Evolutionary conservation across 257 asterid species (phyloP).

Genomic region (Jacaranda mimosifolia): DNA sequence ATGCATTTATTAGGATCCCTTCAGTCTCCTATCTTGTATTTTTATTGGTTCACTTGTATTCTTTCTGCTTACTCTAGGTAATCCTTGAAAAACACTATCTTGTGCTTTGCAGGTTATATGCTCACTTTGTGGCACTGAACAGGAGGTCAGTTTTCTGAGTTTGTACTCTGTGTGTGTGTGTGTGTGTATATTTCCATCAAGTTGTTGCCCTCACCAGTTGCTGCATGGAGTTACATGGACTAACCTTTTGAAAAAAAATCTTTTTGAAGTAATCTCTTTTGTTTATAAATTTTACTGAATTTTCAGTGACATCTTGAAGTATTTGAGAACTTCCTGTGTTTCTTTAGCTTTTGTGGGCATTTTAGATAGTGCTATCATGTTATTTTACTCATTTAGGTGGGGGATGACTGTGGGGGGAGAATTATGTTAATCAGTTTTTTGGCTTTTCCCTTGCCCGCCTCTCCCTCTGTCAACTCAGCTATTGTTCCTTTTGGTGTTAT

Average conservation of each 20-base stretch:
- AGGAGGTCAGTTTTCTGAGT: slow-evolving; percentile 65
- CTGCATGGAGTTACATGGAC: background rate
- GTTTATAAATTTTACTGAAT: background rate
- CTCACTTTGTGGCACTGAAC: slow-evolving; percentile 85
- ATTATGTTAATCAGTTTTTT: background rate
- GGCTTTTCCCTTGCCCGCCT: background rate
- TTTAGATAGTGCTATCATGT: background rate
- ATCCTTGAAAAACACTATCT: slow-evolving; percentile 15
- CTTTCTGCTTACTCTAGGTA: slow-evolving; percentile 19
- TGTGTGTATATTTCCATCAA: slow-evolving; percentile 9
- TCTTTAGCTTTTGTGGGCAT: background rate
- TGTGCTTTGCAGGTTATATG: slow-evolving; percentile 69
- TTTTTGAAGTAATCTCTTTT: background rate
- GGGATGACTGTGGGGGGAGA: slow-evolving; percentile 18
- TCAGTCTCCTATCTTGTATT: background rate
- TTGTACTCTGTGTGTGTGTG: background rate
- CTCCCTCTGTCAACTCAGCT: background rate
- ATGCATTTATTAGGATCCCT: slow-evolving; percentile 17
- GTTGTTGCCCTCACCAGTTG: background rate
- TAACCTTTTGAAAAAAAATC: background rate
- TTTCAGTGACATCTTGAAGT: slow-evolving; percentile 7
- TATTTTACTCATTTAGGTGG: background rate
- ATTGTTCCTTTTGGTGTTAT: slow-evolving; percentile 11
- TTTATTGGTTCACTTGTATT: background rate
- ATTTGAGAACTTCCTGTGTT: background rate